Evolutionary conservation across 805 yeast species (phyloP), one percentile per base, ranked within the genome.

Genomic region (Kregervanrija fluxuum): DNA sequence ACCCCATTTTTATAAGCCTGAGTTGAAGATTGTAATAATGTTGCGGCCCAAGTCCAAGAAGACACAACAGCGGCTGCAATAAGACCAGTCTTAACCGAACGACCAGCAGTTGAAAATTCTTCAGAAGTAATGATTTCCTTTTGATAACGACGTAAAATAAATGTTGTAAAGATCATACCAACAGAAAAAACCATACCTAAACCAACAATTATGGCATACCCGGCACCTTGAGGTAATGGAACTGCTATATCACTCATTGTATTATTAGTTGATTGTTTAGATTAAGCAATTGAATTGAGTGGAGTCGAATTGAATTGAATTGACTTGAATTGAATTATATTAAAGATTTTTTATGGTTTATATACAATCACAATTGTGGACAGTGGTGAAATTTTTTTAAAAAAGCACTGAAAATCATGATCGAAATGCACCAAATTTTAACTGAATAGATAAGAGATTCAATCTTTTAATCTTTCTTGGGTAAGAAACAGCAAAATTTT

Each of bases 21-120:
- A 15, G 95, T 77, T 1, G 95, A 78, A 2, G 88, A 79, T 34
- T 80, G 80, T 31, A 85, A 68, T 40, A 85, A 65, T 1, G 95
- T 85, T 3, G 88, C 86, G n/a, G 85, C 85, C 89, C 89, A 82
- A 9, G 96, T 88, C 98, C 98, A 90, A 8, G 91, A 81, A 11
- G 91, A 81, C 8, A 89, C 96, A 30, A 90, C 96, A 8, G 96
- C 95, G 8, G 95, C 81, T 5, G 91, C 81, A 49, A 88, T 82
- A 52, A 90, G 70, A 40, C 93, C 93, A 0, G 91, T 80, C 54
- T 83, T 85, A 36, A 90, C 95, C 3, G 87, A 72, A 60, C 96
- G 76, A 52, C 96, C 96, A 33, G 96, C 96, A 5, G 96, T 89
- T 3, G 95, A 79, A 54, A 90, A 90, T 60, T 89, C 96, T 66